These are phyloP conservation scores for Jatropha multifida DNA, from an alignment of 441 rosid genomes.

Conservation along the genomic window DNA sequence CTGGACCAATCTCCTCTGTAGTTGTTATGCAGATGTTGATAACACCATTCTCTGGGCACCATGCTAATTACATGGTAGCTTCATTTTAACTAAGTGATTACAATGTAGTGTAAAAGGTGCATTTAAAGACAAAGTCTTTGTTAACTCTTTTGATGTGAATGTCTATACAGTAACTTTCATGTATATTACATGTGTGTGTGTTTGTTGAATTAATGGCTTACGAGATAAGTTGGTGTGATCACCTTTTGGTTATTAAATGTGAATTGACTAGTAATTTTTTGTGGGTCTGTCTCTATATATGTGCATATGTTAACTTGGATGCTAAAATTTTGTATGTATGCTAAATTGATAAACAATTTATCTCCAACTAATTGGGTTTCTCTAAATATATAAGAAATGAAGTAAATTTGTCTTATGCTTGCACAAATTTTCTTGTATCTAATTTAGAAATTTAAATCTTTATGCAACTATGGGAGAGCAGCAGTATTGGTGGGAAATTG, in stretches of 20 bases:
- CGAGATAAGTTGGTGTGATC: slow-evolving; percentile 12
- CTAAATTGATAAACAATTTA: background rate
- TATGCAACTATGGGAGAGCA: background rate
- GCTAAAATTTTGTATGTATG: background rate
- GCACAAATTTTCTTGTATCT: background rate
- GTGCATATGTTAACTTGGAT: background rate
- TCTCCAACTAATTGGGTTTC: background rate
- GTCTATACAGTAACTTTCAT: background rate
- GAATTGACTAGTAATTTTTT: slow-evolving; percentile 16
- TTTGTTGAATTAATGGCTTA: slow-evolving; percentile 4
- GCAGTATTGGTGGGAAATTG: slow-evolving; percentile 5
- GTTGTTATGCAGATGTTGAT: background rate
- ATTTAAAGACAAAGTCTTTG: background rate
- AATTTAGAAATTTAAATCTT: background rate
- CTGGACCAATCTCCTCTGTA: slow-evolving; percentile 27
- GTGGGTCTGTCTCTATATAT: slow-evolving; percentile 4
- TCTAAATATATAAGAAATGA: background rate
- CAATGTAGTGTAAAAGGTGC: background rate
- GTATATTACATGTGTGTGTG: background rate
- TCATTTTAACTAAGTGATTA: background rate
- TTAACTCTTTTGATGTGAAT: background rate
- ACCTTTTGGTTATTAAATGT: slow-evolving; percentile 11
- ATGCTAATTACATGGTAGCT: background rate
- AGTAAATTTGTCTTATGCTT: background rate
- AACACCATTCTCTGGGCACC: background rate